Evolutionary conservation across 192 early-diverging fungal species (phyloP), one percentile per base, ranked within the genome.

Genomic region (Backusella tuberculispora): DNA sequence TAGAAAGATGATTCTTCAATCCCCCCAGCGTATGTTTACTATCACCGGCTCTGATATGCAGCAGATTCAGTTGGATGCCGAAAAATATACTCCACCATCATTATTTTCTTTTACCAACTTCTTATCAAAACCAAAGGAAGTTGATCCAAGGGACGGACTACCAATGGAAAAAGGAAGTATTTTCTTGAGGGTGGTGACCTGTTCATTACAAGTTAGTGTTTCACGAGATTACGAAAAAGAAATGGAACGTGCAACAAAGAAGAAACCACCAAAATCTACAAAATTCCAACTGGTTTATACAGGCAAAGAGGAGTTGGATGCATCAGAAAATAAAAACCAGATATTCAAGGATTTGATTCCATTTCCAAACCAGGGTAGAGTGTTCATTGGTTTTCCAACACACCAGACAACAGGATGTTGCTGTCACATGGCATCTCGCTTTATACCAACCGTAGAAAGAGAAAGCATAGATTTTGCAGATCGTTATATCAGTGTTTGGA

Each of bases 371-470:
- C 96, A 97, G 77, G 96, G 96, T 6, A 83, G 88, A 14, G 87
- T 96, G 12, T 95, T 95, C 74, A 97, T 97, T 63, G 95, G 96
- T 0, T 94, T 96, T 71, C 94, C 94, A 0, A 97, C 96, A 4
- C 90, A 94, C 66, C 96, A 97, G 75, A 97, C 96, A 0, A 96
- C 95, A 1, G 95, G 96, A 19, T 93, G 89, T 75, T 86, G 85
- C 24, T 87, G 88, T 34, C 94, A 95, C 67, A 76, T 96, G 41
- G 92, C 92, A 10, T 93, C 89, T 10, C 88, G 93, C 45, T 85
- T 97, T 34, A 97, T 97, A 72, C 96, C 95, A 0, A 97, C 96
- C 6, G 96, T 97, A 4, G 95, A 97, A 71, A 89, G 96, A 60
- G 96, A 97, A 77, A 87, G 84, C 13, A 88, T 97, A 38, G 96